Evolutionary conservation across 2,329 filamentous ascomycete genomes (phyloP).

Genomic region (Acephala macrosclerotiorum): DNA sequence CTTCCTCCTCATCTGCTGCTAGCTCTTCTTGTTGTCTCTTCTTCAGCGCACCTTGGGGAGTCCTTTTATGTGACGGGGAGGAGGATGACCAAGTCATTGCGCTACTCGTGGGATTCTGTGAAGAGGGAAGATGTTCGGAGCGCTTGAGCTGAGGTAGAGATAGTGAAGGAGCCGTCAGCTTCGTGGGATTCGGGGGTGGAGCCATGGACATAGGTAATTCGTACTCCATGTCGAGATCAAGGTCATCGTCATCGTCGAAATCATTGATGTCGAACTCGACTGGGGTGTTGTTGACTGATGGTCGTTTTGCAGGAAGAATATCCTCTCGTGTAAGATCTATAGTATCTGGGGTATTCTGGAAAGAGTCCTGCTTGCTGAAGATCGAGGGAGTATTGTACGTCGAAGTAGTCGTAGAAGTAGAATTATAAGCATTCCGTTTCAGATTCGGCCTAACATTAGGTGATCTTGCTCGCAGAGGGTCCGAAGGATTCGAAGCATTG

Average conservation of each 20-base stretch:
- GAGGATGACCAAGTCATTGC: constrained; percentile 52
- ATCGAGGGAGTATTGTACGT: constrained; percentile 7
- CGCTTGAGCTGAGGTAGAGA: constrained; percentile 26
- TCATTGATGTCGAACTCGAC: constrained; percentile 73
- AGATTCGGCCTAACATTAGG: constrained; percentile 32
- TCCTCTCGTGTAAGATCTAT: constrained; percentile 47
- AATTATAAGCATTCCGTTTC: constrained; percentile 15
- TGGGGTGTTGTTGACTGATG: background rate
- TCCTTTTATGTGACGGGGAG: constrained; percentile 52
- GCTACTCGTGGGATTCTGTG: constrained; percentile 39
- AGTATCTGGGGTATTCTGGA: constrained; percentile 50
- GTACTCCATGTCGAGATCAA: constrained; percentile 71
- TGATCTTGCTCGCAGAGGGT: constrained; percentile 33
- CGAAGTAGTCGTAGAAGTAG: constrained; percentile 45
- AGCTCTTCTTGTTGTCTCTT: constrained; percentile 27
- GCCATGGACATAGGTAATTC: constrained; percentile 36
- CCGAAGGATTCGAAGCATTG: constrained; percentile 27
- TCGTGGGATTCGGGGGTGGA: constrained; percentile 53
- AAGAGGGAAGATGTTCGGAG: constrained; percentile 9
- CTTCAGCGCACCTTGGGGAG: constrained; percentile 36
- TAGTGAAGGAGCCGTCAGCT: constrained; percentile 17
- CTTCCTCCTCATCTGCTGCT: background rate
- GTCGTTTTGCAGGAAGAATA: constrained; percentile 34
- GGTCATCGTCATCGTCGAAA: constrained; percentile 82
- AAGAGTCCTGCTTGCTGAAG: constrained; percentile 54